Percentiles rank a stretch among this genome's conserved stretches.
phyloP scores from a whole-genome alignment of 2,329 filamentous ascomycete species.

The Aspergillus terreus region DNA sequence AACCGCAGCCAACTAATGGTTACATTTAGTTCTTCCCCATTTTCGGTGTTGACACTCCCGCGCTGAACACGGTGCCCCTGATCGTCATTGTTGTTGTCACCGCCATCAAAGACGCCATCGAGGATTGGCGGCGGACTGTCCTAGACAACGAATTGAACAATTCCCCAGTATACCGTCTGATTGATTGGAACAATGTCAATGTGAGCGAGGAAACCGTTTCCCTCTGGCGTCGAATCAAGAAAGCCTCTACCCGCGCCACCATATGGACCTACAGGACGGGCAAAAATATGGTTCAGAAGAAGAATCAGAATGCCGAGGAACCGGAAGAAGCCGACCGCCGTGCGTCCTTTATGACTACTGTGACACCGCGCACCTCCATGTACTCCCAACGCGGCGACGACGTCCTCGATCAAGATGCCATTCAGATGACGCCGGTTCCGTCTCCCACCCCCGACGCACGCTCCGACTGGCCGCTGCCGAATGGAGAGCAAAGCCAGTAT shows the following conservation, averaged over 20 bases:
- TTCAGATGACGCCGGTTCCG: slow-evolving; percentile 93
- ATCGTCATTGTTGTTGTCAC: slow-evolving; percentile 90
- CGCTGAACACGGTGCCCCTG: slow-evolving; percentile 81
- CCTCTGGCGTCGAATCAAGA: slow-evolving; percentile 84
- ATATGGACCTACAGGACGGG: slow-evolving; percentile 55
- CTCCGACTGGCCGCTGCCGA: slow-evolving; percentile 39
- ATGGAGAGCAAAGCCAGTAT: slow-evolving; percentile 26
- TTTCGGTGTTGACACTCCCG: slow-evolving; percentile 88
- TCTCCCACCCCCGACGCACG: slow-evolving; percentile 65
- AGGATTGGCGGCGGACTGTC: slow-evolving; percentile 88
- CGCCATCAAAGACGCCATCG: slow-evolving; percentile 88
- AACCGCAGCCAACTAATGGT: slow-evolving; percentile 17
- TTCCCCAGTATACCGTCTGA: slow-evolving; percentile 83
- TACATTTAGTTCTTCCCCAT: slow-evolving; percentile 79
- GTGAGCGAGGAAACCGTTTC: slow-evolving; percentile 82
- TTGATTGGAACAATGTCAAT: slow-evolving; percentile 91
- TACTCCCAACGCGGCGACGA: slow-evolving; percentile 47
- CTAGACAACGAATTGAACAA: slow-evolving; percentile 95
- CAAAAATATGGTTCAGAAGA: slow-evolving; percentile 46
- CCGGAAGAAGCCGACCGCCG: slow-evolving; percentile 52
- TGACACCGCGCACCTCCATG: slow-evolving; percentile 53
- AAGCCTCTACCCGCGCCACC: slow-evolving; percentile 66
- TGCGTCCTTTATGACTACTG: slow-evolving; percentile 63
- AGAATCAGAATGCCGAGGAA: slow-evolving; percentile 23
- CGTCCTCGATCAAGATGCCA: slow-evolving; percentile 57